phyloP scores from a whole-genome alignment of 23 red algal species.

The Gracilaria domingensis region DNA sequence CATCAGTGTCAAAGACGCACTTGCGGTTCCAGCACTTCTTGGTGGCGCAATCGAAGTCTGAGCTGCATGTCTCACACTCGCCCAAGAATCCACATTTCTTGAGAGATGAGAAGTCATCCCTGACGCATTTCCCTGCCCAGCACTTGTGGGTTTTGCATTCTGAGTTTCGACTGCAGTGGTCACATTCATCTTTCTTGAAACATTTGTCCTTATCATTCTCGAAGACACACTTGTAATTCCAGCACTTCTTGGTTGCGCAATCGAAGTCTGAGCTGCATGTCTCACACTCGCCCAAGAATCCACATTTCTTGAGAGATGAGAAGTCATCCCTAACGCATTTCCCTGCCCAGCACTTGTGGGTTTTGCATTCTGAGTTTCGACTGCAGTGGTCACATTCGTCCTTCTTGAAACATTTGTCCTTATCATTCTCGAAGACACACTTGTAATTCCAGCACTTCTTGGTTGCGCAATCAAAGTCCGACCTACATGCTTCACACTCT shows the following conservation, averaged over 20 bases:
- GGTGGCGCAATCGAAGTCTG: constrained; percentile 33
- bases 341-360: constrained; percentile 36
- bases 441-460: constrained; percentile 56
- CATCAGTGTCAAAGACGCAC: constrained; percentile 49
- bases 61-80: constrained; percentile 18
- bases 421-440: background rate
- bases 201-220: constrained; percentile 30
- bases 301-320: background rate
- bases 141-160: constrained; percentile 34
- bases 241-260: constrained; percentile 55
- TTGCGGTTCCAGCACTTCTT: constrained; percentile 46
- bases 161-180: constrained; percentile 2
- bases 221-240: constrained; percentile 52
- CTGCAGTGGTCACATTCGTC: constrained; percentile 39
- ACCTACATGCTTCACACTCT: background rate
- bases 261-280: background rate
- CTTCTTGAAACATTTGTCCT: constrained; percentile 50
- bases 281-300: constrained; percentile 24
- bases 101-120: constrained; percentile 24
- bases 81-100: background rate
- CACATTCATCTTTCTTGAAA: constrained; percentile 59
- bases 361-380: constrained; percentile 22
- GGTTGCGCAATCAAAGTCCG: constrained; percentile 27
- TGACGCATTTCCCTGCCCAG: constrained; percentile 24
- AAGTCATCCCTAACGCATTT: constrained; percentile 22